These are phyloP conservation scores for Alternaria angustiovoidea DNA, from an alignment of 2,329 filamentous ascomycete genomes.

Conservation along the genomic window DNA sequence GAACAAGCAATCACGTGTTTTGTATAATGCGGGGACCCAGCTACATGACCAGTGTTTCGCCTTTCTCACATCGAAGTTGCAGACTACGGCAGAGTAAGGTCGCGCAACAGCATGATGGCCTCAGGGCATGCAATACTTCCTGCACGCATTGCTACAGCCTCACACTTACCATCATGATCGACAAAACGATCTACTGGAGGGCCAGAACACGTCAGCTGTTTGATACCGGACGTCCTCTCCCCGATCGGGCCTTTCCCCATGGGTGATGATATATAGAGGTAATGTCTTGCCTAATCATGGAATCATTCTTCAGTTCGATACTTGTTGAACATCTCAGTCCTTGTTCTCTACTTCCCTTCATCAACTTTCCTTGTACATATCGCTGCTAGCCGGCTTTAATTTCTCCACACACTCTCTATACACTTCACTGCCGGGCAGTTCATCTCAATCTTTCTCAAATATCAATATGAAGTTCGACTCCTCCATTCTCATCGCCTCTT, in stretches of 20 bases:
- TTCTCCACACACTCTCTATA: constrained; percentile 16
- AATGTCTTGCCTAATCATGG: constrained; percentile 1
- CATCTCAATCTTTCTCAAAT: constrained; percentile 6
- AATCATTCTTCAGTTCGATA: constrained; percentile 15
- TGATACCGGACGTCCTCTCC: constrained; percentile 13
- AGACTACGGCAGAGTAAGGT: constrained; percentile 21
- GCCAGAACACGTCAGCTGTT: constrained; percentile 15
- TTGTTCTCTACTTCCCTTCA: constrained; percentile 18
- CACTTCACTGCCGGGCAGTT: constrained; percentile 39
- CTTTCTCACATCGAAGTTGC: constrained; percentile 32
- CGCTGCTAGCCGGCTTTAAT: constrained; percentile 40
- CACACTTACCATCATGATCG: neutral
- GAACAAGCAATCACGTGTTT: constrained; percentile 3
- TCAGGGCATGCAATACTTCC: constrained; percentile 23
- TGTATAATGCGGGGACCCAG: constrained; percentile 12
- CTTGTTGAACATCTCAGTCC: constrained; percentile 15
- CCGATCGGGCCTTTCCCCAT: constrained; percentile 5
- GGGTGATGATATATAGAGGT: constrained; percentile 16
- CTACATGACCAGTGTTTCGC: constrained; percentile 31
- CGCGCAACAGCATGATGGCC: constrained; percentile 28
- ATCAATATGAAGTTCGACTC: constrained; percentile 42
- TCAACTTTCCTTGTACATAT: constrained; percentile 14
- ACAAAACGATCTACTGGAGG: neutral
- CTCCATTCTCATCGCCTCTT: constrained; percentile 35
- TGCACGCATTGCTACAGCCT: constrained; percentile 22